A percentile compares a stretch with the other conserved stretches of the same genome.
Conservation (phyloP, 805 yeast species). For the Candida gorgasii region DNA sequence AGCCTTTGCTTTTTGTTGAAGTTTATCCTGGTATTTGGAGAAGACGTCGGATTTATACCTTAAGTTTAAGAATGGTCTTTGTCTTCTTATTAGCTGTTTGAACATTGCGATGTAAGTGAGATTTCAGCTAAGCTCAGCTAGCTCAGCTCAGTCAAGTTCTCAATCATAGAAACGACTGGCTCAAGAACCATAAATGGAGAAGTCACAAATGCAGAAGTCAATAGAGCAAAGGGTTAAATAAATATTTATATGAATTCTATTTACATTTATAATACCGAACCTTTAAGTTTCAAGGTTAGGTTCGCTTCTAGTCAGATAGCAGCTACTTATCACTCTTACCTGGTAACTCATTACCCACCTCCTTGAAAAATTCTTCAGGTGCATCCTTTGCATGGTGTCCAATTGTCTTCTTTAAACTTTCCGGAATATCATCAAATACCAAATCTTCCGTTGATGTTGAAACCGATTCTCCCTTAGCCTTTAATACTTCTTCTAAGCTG, state of each 20-base stretch:
- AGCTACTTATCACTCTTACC: too few species aligned
- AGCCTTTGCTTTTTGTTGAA: constrained; percentile 35
- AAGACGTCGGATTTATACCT: constrained; percentile 5
- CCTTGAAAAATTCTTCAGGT: constrained; percentile 41
- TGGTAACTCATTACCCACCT: constrained; percentile 12
- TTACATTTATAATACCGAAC: too few species aligned
- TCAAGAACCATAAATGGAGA: too few species aligned
- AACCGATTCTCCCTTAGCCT: constrained; percentile 74
- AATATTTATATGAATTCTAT: too few species aligned
- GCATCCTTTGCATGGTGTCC: constrained; percentile 74
- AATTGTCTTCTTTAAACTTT: constrained; percentile 46
- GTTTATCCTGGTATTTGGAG: constrained; percentile 30
- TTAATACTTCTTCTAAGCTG: constrained; percentile 77
- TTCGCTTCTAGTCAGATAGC: too few species aligned
- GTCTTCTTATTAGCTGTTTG: background rate
- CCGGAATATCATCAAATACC: constrained; percentile 68
- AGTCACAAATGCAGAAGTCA: too few species aligned
- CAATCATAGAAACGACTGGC: too few species aligned
- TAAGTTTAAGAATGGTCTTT: background rate
- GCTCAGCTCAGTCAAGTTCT: too few species aligned
- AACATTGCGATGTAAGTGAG: too few species aligned
- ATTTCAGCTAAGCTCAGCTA: too few species aligned
- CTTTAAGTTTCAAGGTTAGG: too few species aligned
- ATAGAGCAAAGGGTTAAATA: too few species aligned
- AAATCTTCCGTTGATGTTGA: constrained; percentile 66